These are phyloP conservation scores for Venturiaceae sp. DNA, from an alignment of 2,329 filamentous ascomycete genomes.

Conservation along the genomic window DNA sequence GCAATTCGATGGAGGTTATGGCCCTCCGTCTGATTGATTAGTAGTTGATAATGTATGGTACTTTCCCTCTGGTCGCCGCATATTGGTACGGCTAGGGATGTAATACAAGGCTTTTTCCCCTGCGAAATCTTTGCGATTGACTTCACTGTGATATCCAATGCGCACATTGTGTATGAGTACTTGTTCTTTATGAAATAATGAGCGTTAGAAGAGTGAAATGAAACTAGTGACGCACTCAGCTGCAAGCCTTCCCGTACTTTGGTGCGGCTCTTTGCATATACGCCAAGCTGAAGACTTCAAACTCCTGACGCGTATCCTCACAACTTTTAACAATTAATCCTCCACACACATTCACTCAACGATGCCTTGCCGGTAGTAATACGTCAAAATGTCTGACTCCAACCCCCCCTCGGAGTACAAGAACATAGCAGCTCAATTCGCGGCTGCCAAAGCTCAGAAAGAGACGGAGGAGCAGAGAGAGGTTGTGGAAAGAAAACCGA, in stretches of 20 bases:
- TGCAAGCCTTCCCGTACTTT: background rate
- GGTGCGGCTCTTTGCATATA: background rate
- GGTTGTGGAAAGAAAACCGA: background rate
- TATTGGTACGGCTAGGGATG: background rate
- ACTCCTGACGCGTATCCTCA: too few relatives aligned
- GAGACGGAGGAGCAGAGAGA: background rate
- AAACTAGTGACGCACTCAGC: background rate
- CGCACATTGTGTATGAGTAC: too few relatives aligned
- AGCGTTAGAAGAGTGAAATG: too few relatives aligned
- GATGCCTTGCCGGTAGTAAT: too few relatives aligned
- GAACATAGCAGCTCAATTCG: conserved; percentile 24
- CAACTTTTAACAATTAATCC: too few relatives aligned
- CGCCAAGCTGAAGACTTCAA: background rate
- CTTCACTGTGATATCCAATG: too few relatives aligned
- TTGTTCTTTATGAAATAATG: too few relatives aligned
- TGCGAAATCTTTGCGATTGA: too few relatives aligned
- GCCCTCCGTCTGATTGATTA: background rate
- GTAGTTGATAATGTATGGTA: conserved; percentile 8
- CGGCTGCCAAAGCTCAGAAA: conserved; percentile 21
- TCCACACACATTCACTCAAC: too few relatives aligned
- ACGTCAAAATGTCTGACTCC: too few relatives aligned
- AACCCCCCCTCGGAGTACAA: conserved; percentile 22
- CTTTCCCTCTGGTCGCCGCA: background rate
- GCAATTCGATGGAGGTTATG: background rate
- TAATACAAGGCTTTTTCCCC: too few relatives aligned